phyloP scores from a whole-genome alignment of 2,329 filamentous ascomycete genomes.

The Grosmannia serpens region DNA sequence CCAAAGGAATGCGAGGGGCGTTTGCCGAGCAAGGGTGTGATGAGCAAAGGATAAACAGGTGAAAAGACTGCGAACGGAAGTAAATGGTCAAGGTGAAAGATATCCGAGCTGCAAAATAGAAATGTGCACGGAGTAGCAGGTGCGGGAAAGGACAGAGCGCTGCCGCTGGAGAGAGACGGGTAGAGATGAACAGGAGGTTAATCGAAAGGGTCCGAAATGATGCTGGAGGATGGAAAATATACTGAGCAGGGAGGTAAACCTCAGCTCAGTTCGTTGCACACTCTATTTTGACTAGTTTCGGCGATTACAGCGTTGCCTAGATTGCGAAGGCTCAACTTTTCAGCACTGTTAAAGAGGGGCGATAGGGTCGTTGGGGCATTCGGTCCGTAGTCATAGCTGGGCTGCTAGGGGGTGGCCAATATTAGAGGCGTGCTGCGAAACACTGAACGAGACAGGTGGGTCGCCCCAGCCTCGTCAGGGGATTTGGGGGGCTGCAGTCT shows the following conservation, averaged over 20 bases:
- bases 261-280: neutral
- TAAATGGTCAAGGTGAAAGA: neutral
- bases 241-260: neutral
- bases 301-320: neutral
- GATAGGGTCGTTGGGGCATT: neutral
- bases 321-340: neutral
- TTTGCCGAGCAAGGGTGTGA: neutral
- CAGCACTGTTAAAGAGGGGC: neutral
- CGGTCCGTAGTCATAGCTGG: neutral
- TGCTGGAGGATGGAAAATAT: neutral
- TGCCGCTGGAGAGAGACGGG: neutral
- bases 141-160: neutral
- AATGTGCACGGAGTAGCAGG: neutral
- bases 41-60: neutral
- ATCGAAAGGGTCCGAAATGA: neutral
- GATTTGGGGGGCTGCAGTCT: neutral
- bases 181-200: neutral
- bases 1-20: neutral
- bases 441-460: neutral
- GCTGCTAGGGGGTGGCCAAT: neutral
- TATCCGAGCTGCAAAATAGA: neutral
- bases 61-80: neutral
- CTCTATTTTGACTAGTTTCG: neutral
- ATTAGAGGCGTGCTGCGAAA: neutral
- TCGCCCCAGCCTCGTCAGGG: neutral